phyloP scores from a whole-genome alignment of 129 eudicot genomes.

The Cynara cardunculus region DNA sequence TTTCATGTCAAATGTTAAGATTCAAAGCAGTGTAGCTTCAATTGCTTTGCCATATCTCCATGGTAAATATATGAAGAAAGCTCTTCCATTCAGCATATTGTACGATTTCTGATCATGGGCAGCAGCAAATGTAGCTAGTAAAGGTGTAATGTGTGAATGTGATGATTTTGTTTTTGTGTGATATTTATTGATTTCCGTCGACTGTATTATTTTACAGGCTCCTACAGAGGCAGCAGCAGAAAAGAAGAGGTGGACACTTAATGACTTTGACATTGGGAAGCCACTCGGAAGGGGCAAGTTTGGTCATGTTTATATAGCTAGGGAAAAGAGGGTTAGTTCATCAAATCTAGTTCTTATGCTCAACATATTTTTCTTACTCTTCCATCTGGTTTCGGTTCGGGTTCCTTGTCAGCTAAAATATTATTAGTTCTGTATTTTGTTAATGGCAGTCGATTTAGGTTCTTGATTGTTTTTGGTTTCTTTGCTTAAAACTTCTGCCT shows the following conservation, averaged over 20 bases:
- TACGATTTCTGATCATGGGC: neutral
- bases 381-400: neutral
- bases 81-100: neutral
- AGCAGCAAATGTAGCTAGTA: neutral
- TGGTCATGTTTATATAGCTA: slow-evolving; percentile 36
- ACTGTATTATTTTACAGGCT: slow-evolving; percentile 12
- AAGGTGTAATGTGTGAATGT: neutral
- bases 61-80: neutral
- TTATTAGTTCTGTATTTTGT: neutral
- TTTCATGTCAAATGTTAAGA: neutral
- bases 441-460: neutral
- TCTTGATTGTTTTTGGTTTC: neutral
- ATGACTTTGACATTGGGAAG: slow-evolving; percentile 34
- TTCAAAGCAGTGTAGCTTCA: neutral
- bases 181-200: neutral
- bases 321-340: slow-evolving; percentile 40
- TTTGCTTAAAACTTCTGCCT: neutral
- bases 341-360: neutral
- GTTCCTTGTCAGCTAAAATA: neutral
- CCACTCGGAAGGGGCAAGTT: slow-evolving; percentile 44
- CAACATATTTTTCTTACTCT: neutral
- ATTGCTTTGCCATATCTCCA: neutral
- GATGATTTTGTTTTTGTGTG: neutral
- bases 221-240: slow-evolving; percentile 27
- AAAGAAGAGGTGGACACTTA: slow-evolving; percentile 44